Evolutionary conservation across 495 filamentous ascomycete genomes (phyloP).

Genomic region (Aspergillus homomorphus): DNA sequence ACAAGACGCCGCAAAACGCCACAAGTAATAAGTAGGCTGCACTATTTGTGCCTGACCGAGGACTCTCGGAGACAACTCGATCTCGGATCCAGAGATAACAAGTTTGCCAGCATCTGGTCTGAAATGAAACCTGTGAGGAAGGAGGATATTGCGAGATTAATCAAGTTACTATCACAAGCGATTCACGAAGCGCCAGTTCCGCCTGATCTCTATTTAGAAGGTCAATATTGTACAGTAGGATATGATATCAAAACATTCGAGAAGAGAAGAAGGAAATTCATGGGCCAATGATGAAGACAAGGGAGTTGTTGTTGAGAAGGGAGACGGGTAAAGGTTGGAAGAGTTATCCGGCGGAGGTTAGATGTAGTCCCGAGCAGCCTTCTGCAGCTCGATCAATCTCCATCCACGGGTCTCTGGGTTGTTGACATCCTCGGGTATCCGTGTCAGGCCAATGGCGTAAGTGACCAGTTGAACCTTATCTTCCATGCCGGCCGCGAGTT

Average conservation of each 20-base stretch:
- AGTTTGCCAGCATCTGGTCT: not conserved
- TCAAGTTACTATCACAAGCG: constrained; percentile 31
- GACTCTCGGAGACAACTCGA: not conserved
- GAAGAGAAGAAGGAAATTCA: constrained; percentile 19
- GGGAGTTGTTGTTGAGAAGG: constrained; percentile 6
- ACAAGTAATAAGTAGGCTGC: constrained; percentile 20
- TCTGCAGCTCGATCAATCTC: constrained; percentile 97
- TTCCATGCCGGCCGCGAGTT: constrained; percentile 97
- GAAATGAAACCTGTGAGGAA: constrained; percentile 19
- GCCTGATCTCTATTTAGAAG: constrained; percentile 38
- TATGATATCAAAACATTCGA: constrained; percentile 30
- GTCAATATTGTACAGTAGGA: constrained; percentile 45
- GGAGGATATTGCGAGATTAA: constrained; percentile 22
- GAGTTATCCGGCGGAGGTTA: constrained; percentile 35
- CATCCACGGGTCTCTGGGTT: constrained; percentile 96
- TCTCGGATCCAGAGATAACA: not conserved
- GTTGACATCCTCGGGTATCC: constrained; percentile 89
- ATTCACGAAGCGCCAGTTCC: constrained; percentile 36
- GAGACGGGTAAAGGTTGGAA: not conserved
- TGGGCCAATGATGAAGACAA: constrained; percentile 19
- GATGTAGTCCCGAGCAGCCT: constrained; percentile 93
- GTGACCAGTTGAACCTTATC: constrained; percentile 97
- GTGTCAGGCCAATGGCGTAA: constrained; percentile 93
- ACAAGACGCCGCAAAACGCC: constrained; percentile 32
- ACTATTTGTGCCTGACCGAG: not conserved